These are phyloP conservation scores for Chalaropsis thielavioides DNA, from an alignment of 2,329 filamentous ascomycete genomes.

Conservation along the genomic window DNA sequence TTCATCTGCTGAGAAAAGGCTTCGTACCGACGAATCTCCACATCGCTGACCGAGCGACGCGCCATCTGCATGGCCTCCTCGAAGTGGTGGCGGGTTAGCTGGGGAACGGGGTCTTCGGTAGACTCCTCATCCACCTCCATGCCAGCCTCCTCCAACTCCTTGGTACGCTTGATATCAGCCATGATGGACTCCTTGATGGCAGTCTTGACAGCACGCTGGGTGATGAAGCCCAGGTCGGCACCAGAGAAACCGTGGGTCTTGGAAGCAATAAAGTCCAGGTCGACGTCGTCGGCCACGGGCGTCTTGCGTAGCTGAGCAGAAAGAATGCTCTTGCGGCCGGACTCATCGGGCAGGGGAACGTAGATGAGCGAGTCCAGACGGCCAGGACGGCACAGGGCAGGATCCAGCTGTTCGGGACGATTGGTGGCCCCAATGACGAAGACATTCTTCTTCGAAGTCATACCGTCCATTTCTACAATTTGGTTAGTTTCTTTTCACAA, in stretches of 20 bases:
- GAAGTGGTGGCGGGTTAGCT: conserved; percentile 92
- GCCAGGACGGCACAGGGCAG: conserved; percentile 91
- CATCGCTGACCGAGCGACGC: conserved; percentile 83
- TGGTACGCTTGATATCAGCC: conserved; percentile 73
- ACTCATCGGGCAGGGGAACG: conserved; percentile 87
- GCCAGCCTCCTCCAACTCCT: conserved; percentile 74
- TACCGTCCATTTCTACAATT: conserved; percentile 80
- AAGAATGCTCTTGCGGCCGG: conserved; percentile 77
- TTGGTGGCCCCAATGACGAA: conserved; percentile 99
- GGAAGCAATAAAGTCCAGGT: conserved; percentile 81
- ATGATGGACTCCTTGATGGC: conserved; percentile 96
- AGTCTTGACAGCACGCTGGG: conserved; percentile 96
- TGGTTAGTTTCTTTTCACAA: conserved; percentile 28
- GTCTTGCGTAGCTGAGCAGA: conserved; percentile 97
- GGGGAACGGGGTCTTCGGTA: conserved; percentile 81
- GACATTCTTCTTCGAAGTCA: conserved; percentile 99
- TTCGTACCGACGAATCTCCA: conserved; percentile 96
- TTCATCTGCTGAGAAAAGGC: conserved; percentile 99
- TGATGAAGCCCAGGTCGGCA: conserved; percentile 98
- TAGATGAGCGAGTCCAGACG: conserved; percentile 98
- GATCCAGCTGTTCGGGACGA: conserved; percentile 95
- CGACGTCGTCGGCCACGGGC: conserved; percentile 72
- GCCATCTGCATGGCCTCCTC: conserved; percentile 97
- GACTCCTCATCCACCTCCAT: conserved; percentile 60
- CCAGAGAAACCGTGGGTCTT: conserved; percentile 98